phyloP scores from a whole-genome alignment of 2,329 filamentous ascomycete species.

The Phaeosphaeria sp. region DNA sequence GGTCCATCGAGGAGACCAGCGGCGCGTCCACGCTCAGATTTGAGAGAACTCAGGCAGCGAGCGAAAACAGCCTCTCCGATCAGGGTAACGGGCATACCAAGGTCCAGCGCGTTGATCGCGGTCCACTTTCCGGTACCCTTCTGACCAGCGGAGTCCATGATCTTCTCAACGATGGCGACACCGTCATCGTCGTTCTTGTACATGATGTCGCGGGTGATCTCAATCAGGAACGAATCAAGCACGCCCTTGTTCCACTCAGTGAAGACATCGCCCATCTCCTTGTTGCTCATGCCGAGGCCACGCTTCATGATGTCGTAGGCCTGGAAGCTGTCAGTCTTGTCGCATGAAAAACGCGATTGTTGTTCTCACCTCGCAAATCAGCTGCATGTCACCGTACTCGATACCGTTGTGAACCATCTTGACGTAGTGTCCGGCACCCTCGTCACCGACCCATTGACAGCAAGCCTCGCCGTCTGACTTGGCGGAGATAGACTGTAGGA shows the following conservation, averaged over 20 bases:
- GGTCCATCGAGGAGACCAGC: slow-evolving; percentile 80
- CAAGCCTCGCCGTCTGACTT: slow-evolving; percentile 97
- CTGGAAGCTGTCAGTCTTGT: slow-evolving; percentile 55
- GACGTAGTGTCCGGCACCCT: slow-evolving; percentile 99
- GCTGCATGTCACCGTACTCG: slow-evolving; percentile 99
- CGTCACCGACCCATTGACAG: slow-evolving; percentile 99
- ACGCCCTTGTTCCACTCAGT: slow-evolving; percentile 98
- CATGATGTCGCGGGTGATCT: slow-evolving; percentile 98
- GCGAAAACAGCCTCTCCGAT: slow-evolving; percentile 97
- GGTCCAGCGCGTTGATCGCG: slow-evolving; percentile 96
- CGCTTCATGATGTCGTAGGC: slow-evolving; percentile 99
- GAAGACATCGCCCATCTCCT: slow-evolving; percentile 96
- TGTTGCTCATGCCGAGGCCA: slow-evolving; percentile 83
- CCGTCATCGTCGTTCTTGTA: slow-evolving; percentile 97
- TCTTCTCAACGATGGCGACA: slow-evolving; percentile 93
- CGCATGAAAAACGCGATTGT: background rate
- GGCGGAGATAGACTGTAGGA: slow-evolving; percentile 96
- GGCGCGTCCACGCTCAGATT: slow-evolving; percentile 87
- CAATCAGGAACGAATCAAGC: slow-evolving; percentile 95
- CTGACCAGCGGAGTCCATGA: slow-evolving; percentile 96
- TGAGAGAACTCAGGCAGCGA: slow-evolving; percentile 91
- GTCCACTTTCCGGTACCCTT: slow-evolving; percentile 99
- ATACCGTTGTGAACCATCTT: slow-evolving; percentile 99
- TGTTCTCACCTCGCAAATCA: slow-evolving; percentile 88
- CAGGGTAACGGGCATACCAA: slow-evolving; percentile 97